phyloP scores from a whole-genome alignment of 495 filamentous ascomycete genomes.

The Trichocladium uniseriatum region DNA sequence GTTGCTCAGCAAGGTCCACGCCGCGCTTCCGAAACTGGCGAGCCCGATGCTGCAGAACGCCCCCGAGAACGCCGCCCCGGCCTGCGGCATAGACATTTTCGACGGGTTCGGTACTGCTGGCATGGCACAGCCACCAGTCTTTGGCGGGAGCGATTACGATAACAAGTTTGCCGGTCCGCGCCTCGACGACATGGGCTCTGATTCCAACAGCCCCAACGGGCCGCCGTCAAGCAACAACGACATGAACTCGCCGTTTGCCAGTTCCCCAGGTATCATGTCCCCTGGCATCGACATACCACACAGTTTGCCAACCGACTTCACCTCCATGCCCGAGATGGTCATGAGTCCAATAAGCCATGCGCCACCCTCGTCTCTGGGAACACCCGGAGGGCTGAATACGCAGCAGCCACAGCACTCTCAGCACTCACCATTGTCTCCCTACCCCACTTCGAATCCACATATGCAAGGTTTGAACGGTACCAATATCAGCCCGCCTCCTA shows the following conservation, averaged over 20 bases:
- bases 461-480: slow-evolving; percentile 28
- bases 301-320: slow-evolving; percentile 27
- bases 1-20: slow-evolving; percentile 58
- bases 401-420: slow-evolving; percentile 26
- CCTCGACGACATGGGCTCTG: slow-evolving; percentile 34
- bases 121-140: slow-evolving; percentile 36
- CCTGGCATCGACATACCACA: slow-evolving; percentile 32
- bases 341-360: slow-evolving; percentile 38
- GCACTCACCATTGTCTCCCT: slow-evolving; percentile 26
- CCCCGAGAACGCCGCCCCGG: slow-evolving; percentile 36
- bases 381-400: slow-evolving; percentile 24
- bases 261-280: slow-evolving; percentile 39
- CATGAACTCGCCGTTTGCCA: slow-evolving; percentile 38
- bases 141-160: slow-evolving; percentile 26
- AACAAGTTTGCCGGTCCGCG: slow-evolving; percentile 30
- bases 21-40: slow-evolving; percentile 51
- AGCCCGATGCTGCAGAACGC: slow-evolving; percentile 46
- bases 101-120: slow-evolving; percentile 47
- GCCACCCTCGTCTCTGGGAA: slow-evolving; percentile 22
- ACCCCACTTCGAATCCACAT: slow-evolving; percentile 25
- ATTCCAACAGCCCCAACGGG: slow-evolving; percentile 29
- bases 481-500: slow-evolving; percentile 23
- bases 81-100: slow-evolving; percentile 45
- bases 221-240: slow-evolving; percentile 30
- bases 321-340: slow-evolving; percentile 37